Evolutionary conservation across 179 eudicot species (phyloP), one percentile per base, ranked within the genome.

Genomic region (Spergularia azorica): DNA sequence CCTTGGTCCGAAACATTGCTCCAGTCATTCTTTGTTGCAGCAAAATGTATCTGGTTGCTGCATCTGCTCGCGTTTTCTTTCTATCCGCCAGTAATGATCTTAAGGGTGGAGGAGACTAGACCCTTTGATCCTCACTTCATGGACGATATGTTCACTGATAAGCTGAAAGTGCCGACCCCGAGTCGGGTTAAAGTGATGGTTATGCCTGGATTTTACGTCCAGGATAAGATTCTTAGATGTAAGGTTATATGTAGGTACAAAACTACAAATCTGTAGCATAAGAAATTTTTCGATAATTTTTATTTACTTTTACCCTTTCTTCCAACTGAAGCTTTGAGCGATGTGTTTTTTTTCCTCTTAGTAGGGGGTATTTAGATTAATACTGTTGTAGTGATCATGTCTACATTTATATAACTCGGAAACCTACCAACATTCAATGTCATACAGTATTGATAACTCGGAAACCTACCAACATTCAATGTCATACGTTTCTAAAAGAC

Each of bases 201-300:
- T 17, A 88, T 92, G 97, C 99, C 99, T 1, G 99, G 99, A 57
- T 96, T 94, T 85, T 94, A 96, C 86, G 96, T 96, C 39, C 90
- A 86, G 76, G 99, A 92, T 64, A 87, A 83, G 71, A 87, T 96
- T 18, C 84, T 94, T 50, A 94, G 90, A 76, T 96, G 99, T 82
- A 94, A 92, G 90, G 99, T 96, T 75, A 76, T 96, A 17, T 96
- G 99, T 82, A 90, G 94, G 90, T 90, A 96, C 36, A 94, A 92
- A 77, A 26, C 32, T 26, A 26, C 32, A 26, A 26, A 26, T 82
- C 86, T 81, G 78, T 81, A 71, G 79, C 83, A 59, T 90, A 79
- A 76, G 41, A 50, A 59, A 48, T 70, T 50, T 32, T 60, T 52
- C n/a, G 54, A 17, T 50, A 6, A 51, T 64, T 72, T 69, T 61